Evolutionary conservation across 2,329 filamentous ascomycete genomes (phyloP), one percentile per base, ranked within the genome.

Genomic region (Pseudophaeomoniella oleicola): DNA sequence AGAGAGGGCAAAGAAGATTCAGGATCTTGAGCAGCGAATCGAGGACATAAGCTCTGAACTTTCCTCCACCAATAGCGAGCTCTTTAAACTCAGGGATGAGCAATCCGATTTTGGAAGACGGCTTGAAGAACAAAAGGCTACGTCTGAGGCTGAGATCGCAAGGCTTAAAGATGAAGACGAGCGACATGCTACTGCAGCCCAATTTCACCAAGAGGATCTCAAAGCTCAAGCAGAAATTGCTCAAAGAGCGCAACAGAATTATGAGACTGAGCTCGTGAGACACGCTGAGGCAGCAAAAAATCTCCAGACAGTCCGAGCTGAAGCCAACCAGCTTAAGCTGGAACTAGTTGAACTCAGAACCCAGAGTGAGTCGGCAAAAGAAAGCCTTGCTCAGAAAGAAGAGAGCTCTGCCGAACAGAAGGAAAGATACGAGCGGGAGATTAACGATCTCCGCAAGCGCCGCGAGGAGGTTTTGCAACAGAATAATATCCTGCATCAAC

Each of bases 211-310:
- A 53, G 81, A 93, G 49, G 87, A 96, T 49, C 73, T 96, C 30
- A 87, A 90, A 42, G 79, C 84, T 0, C 90, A 98, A 57, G 87
- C 88, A 17, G 82, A 92, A 32, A 96, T 98, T 50, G 86, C 90
- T 2, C 78, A 85, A 37, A 82, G 85, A 55, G 86, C 90, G 3
- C 90, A 98, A 54, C 81, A 93, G 52, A 87, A 90, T 47, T 98
- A 98, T 53, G 92, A 98, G 56, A 78, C 78, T 43, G 90, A 98
- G 56, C 70, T 98, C 9, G 73, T 94, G 50, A 94, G 90, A 62
- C 90, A 98, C 58, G 88, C 87, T 2, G 85, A 94, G 46, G 90
- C 88, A n/a, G 84, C 88, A 10, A 87, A 86, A 58, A 73, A 75
- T 22, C 67, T 94, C 11, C 85, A 93, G 47, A 69, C 69, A 37